Evolutionary conservation across 2,329 filamentous ascomycete genomes (phyloP).

Genomic region (Alternaria ventricosa): DNA sequence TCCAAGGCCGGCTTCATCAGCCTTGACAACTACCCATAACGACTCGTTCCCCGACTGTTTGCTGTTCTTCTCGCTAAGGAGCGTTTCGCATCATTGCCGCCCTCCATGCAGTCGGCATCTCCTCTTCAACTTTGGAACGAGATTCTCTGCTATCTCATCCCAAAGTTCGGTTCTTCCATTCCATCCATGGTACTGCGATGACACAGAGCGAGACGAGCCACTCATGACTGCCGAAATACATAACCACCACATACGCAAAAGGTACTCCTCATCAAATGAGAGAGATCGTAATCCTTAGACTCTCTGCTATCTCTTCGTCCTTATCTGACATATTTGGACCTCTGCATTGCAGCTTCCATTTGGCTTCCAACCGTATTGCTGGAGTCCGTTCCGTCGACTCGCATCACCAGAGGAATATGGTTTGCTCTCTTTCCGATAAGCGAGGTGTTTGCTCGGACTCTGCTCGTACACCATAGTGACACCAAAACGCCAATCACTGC

Average conservation of each 20-base stretch:
- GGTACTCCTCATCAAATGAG: neutral
- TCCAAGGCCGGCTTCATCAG: neutral
- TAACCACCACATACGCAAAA: neutral
- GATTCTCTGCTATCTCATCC: neutral
- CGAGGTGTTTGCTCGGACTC: constrained; percentile 4
- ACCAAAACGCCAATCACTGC: neutral
- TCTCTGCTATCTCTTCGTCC: neutral
- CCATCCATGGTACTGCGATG: neutral
- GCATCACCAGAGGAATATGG: neutral
- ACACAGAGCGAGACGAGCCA: neutral
- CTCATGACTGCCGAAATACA: neutral
- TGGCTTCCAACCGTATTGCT: neutral
- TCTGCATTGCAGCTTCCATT: neutral
- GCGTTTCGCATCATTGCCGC: neutral
- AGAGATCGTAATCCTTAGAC: neutral
- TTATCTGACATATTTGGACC: neutral
- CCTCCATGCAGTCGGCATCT: neutral
- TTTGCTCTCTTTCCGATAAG: neutral
- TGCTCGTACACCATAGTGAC: neutral
- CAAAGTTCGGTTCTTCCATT: neutral
- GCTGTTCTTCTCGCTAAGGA: neutral
- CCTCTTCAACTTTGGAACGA: neutral
- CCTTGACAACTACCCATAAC: neutral
- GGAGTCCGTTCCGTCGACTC: neutral
- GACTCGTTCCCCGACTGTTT: neutral